These are phyloP conservation scores for Penicillium tannophilum DNA, from an alignment of 495 filamentous ascomycete species.

Conservation along the genomic window DNA sequence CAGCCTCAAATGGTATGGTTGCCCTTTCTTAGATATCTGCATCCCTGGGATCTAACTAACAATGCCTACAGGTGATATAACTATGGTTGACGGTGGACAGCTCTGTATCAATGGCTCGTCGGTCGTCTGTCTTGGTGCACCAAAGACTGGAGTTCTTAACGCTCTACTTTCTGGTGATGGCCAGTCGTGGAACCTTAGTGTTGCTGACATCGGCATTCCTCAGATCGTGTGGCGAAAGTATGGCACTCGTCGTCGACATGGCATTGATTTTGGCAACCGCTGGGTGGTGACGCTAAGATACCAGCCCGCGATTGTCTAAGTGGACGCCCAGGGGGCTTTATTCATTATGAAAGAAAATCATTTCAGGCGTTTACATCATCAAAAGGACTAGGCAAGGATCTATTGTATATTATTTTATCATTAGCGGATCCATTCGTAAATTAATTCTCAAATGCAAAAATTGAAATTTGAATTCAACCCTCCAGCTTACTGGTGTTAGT, in stretches of 20 bases:
- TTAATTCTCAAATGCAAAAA: background rate
- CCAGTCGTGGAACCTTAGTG: conserved; percentile 66
- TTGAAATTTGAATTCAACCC: background rate
- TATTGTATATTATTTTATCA: conserved; percentile 13
- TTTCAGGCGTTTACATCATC: conserved; percentile 9
- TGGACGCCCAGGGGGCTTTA: background rate
- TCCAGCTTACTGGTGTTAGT: background rate
- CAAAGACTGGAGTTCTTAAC: conserved; percentile 78
- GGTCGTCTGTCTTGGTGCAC: conserved; percentile 80
- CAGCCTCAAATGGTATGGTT: conserved; percentile 70
- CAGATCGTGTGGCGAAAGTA: conserved; percentile 85
- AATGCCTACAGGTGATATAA: conserved; percentile 43
- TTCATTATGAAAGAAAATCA: conserved; percentile 7
- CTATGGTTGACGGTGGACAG: conserved; percentile 65
- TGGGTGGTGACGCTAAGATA: conserved; percentile 69
- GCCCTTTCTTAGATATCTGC: conserved; percentile 11
- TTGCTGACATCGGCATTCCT: conserved; percentile 85
- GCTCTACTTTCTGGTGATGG: conserved; percentile 63
- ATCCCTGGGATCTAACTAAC: conserved; percentile 28
- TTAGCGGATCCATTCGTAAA: conserved; percentile 3
- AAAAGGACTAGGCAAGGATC: background rate
- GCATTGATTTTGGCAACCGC: conserved; percentile 79
- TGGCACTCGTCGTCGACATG: conserved; percentile 72
- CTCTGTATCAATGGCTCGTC: conserved; percentile 74
- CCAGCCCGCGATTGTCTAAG: conserved; percentile 22